Conservation (phyloP, 345 rosid species). For the Populus davidiana region DNA sequence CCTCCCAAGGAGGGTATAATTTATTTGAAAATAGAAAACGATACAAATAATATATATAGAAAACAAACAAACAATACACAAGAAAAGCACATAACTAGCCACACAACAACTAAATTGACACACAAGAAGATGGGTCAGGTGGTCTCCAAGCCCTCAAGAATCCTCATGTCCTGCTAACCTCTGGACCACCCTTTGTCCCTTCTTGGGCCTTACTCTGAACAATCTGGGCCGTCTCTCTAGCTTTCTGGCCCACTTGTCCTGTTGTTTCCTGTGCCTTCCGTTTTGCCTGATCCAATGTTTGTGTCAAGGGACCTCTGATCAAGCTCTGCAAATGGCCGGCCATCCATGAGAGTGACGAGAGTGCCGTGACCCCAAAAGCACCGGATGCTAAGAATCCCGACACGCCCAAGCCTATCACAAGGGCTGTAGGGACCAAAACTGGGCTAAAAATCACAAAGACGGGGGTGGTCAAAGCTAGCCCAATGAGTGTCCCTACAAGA, state of each 20-base stretch:
- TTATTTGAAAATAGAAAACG: no score
- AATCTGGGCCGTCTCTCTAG: slow-evolving; percentile 60
- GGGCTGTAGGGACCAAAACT: slow-evolving; percentile 65
- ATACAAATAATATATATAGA: no score
- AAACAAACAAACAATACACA: no score
- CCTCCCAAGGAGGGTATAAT: no score
- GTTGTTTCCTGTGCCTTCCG: slow-evolving; percentile 41
- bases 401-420: slow-evolving; percentile 51
- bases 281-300: slow-evolving; percentile 51
- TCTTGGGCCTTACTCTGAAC: slow-evolving; percentile 56
- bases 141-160: not conserved
- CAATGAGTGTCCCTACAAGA: slow-evolving; percentile 62
- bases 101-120: not conserved
- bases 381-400: slow-evolving; percentile 62
- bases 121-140: not conserved
- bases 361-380: slow-evolving; percentile 66
- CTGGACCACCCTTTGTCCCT: not conserved
- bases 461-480: slow-evolving; percentile 55
- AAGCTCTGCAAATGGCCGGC: slow-evolving; percentile 32
- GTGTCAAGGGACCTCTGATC: slow-evolving; percentile 32
- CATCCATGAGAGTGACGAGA: slow-evolving; percentile 62
- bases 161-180: not conserved
- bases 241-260: slow-evolving; percentile 56
- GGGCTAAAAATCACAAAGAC: slow-evolving; percentile 74
- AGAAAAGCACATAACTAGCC: not conserved